Base-by-base conservation (phyloP, 805 yeast species). In the Starmera quercuum region DNA sequence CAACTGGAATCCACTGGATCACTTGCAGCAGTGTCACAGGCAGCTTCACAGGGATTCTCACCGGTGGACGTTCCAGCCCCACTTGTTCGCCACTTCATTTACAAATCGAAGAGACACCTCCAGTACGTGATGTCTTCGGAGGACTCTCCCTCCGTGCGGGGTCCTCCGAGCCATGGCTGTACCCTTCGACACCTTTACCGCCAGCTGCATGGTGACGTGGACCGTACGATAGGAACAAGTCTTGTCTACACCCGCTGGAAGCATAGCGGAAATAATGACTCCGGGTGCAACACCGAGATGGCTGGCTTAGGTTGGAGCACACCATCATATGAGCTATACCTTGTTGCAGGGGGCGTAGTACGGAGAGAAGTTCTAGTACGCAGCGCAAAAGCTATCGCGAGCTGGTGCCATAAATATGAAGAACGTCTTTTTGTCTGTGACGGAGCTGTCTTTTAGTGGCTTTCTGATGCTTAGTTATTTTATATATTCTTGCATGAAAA, bases 371-470 rank as follows among this genome's bases (percentile, higher is more conserved):
- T 70, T 1, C 57, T 87, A 38, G 69, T 81, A 12, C 61, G 61
- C 15, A 75, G 84, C 39, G 78, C 87, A 26, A 66, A 75, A 33
- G 64, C 66, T 15, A 73, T 86, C 11, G 75, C 83, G 7, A 66
- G 66, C 31, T 88, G 96, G 95, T 79, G 94, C 45, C 67, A 72
- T 39, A 74, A 68, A 41, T 72, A 83, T 44, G 82, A 82, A 41
- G 75, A 74, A 34, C 61, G 92, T 26, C 53, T 86, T 23, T 86
- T 85, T 52, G 75, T 82, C 9, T 73, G 75, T 16, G 78, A 77
- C n/a, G 92, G 92, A 2, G 84, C 83, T 0, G 66, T 71, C 0
- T 82, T 75, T 48, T 78, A 43, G 47, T 11, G 20, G 6, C 5
- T 26, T 3, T 26, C n/a, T n/a, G n/a, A n/a, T n/a, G n/a, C n/a